Conservation (phyloP, 306 rosid genomes). For the Pueraria montana region DNA sequence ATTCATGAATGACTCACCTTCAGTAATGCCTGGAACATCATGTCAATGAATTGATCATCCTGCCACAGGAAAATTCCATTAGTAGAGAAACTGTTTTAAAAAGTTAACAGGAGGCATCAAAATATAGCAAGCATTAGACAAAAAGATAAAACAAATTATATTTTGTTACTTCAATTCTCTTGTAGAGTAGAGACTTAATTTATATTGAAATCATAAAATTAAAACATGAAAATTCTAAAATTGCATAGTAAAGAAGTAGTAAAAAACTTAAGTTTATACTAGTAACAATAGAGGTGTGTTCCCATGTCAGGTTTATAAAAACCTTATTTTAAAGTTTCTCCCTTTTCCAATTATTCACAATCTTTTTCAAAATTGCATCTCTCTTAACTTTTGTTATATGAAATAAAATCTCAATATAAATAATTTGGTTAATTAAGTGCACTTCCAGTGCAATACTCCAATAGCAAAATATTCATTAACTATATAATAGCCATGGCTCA, state of each 20-base stretch:
- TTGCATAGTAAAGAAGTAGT: not conserved
- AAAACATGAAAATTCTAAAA: not conserved
- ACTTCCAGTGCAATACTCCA: slow-evolving; percentile 4
- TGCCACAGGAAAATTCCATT: slow-evolving; percentile 48
- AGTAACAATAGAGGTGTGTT: not conserved
- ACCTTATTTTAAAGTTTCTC: not conserved
- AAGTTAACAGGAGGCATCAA: slow-evolving; percentile 2
- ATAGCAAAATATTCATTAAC: not conserved
- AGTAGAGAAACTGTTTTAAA: slow-evolving; percentile 36
- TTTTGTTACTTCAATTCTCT: slow-evolving; percentile 23
- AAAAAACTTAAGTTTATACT: not conserved
- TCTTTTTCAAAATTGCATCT: slow-evolving; percentile 11
- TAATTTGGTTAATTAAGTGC: slow-evolving; percentile 6
- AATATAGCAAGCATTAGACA: slow-evolving; percentile 37
- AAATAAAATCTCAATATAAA: slow-evolving; percentile 4
- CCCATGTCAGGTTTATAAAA: slow-evolving; percentile 15
- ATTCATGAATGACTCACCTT: slow-evolving; percentile 70
- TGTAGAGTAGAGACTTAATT: slow-evolving; percentile 29
- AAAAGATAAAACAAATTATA: slow-evolving; percentile 7
- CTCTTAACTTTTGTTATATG: not conserved
- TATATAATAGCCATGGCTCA: slow-evolving; percentile 12
- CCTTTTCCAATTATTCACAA: slow-evolving; percentile 7
- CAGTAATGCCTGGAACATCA: slow-evolving; percentile 73
- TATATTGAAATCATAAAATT: slow-evolving; percentile 35
- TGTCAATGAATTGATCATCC: slow-evolving; percentile 92